These are phyloP conservation scores for Aspergillus alliaceus DNA, from an alignment of 2,329 filamentous ascomycete genomes.

Conservation along the genomic window DNA sequence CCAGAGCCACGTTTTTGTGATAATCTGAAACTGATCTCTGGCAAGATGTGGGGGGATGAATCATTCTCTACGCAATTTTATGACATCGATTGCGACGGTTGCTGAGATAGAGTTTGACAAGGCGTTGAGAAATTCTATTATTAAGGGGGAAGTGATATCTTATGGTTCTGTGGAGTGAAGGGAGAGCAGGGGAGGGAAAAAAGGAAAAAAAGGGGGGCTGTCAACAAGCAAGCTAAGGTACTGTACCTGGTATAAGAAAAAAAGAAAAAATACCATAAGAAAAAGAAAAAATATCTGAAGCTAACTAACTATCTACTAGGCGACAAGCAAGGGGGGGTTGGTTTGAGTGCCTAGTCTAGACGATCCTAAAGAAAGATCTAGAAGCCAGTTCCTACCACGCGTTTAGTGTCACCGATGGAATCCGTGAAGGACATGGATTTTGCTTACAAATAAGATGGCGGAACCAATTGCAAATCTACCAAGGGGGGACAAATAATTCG, in stretches of 20 bases:
- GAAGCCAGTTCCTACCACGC: not conserved
- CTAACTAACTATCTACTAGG: too few relatives aligned
- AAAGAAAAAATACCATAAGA: not conserved
- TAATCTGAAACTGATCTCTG: conserved; percentile 12
- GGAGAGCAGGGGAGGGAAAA: too few relatives aligned
- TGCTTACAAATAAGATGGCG: not conserved
- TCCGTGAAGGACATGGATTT: not conserved
- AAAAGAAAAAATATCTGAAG: not conserved
- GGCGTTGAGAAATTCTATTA: not conserved
- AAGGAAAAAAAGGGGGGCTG: not conserved
- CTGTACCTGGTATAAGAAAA: too few relatives aligned
- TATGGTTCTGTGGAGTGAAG: too few relatives aligned
- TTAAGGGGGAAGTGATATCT: not conserved
- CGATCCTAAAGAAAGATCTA: conserved; percentile 1
- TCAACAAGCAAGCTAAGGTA: not conserved
- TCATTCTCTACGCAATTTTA: not conserved
- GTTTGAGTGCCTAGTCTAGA: not conserved
- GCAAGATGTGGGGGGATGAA: not conserved
- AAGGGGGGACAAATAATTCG: too few relatives aligned
- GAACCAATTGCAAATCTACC: not conserved
- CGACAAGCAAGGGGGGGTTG: not conserved
- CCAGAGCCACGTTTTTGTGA: conserved; percentile 17
- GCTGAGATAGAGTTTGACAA: not conserved
- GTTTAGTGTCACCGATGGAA: not conserved
- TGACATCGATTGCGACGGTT: not conserved